A percentile compares a stretch with the other conserved stretches of the same genome.
phyloP scores from a whole-genome alignment of 768 basidiomycete genomes.

The Tephrocybe sp. region DNA sequence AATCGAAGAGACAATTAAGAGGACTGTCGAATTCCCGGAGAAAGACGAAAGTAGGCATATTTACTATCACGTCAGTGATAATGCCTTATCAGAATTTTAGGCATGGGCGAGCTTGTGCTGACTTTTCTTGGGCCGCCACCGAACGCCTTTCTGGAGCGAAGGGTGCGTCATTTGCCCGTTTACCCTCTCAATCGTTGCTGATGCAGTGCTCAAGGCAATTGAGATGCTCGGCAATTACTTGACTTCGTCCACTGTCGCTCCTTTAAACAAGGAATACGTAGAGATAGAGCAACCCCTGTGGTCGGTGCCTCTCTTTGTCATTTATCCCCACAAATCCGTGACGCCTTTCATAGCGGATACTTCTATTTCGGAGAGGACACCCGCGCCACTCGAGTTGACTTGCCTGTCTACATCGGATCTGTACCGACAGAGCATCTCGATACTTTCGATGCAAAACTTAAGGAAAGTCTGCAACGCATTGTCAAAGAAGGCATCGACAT shows the following conservation, averaged over 20 bases:
- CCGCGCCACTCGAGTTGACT: conserved; percentile 67
- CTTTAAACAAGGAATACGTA: conserved; percentile 87
- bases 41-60: conserved; percentile 76
- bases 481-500: conserved; percentile 82
- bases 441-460: conserved; percentile 68
- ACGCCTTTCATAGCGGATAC: conserved; percentile 56
- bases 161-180: conserved; percentile 37
- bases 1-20: conserved; percentile 51
- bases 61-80: neutral
- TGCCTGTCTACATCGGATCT: conserved; percentile 80
- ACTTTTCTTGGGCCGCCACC: conserved; percentile 78
- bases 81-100: conserved; percentile 23
- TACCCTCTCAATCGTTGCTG: conserved; percentile 1
- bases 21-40: conserved; percentile 91
- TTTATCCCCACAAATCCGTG: neutral
- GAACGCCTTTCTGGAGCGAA: conserved; percentile 68
- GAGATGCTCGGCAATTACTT: conserved; percentile 87
- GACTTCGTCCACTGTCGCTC: conserved; percentile 80
- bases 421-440: conserved; percentile 81
- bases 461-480: conserved; percentile 67
- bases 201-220: conserved; percentile 53
- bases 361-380: conserved; percentile 83
- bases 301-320: conserved; percentile 40
- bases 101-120: conserved; percentile 80
- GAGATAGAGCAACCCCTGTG: conserved; percentile 91